Percentiles rank a stretch among this genome's conserved stretches.
Evolutionary conservation across 305 asterid species (phyloP).

Genomic region (Ilex paraguariensis): DNA sequence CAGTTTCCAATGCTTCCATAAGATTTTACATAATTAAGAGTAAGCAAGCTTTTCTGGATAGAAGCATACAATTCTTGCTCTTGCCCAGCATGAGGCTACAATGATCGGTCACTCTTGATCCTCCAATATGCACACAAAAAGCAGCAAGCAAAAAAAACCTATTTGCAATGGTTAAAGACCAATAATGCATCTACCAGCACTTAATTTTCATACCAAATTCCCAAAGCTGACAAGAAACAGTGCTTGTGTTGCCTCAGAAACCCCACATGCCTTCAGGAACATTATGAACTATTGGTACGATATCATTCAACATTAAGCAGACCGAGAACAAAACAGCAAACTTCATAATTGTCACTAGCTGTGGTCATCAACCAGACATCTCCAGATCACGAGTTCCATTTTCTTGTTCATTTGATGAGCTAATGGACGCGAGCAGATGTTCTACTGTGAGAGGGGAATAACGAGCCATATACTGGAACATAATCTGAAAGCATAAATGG

Average conservation of each 20-base stretch:
- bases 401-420: constrained; percentile 29
- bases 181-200: neutral
- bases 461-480: constrained; percentile 85
- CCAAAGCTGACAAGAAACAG: neutral
- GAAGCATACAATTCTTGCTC: too few species aligned
- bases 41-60: too few species aligned
- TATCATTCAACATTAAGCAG: neutral
- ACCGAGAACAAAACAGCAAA: neutral
- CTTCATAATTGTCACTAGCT: neutral
- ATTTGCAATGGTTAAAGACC: neutral
- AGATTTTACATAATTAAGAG: too few species aligned
- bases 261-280: neutral
- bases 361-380: constrained; percentile 49
- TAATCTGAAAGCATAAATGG: constrained; percentile 42
- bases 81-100: too few species aligned
- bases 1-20: too few species aligned
- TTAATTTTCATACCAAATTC: too few species aligned
- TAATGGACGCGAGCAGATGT: constrained; percentile 59
- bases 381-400: constrained; percentile 35
- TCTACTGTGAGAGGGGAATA: constrained; percentile 69
- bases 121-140: too few species aligned
- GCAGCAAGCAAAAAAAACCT: neutral
- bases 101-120: too few species aligned
- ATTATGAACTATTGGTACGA: neutral
- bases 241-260: neutral